These are phyloP conservation scores for Calonectria henricotiae DNA, from an alignment of 2,329 filamentous ascomycete genomes.

Conservation along the genomic window DNA sequence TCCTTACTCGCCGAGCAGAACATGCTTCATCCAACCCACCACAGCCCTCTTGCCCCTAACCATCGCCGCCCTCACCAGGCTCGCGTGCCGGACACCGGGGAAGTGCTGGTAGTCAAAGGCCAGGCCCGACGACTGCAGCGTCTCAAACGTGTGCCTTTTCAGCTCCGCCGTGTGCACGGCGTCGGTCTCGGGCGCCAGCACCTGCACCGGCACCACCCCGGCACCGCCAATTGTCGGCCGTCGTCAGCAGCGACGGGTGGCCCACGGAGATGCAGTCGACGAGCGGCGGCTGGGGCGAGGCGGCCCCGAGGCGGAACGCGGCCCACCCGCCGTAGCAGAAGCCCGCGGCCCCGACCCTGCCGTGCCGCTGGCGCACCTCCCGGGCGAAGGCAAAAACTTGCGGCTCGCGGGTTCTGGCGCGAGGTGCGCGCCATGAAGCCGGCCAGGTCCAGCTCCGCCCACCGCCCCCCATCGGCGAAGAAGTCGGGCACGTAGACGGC, in stretches of 20 bases:
- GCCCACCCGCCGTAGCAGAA: constrained; percentile 71
- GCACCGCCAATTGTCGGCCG: constrained; percentile 66
- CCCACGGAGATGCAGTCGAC: constrained; percentile 64
- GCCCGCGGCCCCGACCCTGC: constrained; percentile 63
- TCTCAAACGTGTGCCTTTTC: constrained; percentile 60
- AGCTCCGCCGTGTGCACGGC: constrained; percentile 61
- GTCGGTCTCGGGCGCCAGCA: constrained; percentile 68
- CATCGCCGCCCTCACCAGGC: constrained; percentile 60
- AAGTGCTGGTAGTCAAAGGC: constrained; percentile 66
- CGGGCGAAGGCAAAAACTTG: constrained; percentile 60
- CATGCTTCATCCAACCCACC: constrained; percentile 60
- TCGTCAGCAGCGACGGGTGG: constrained; percentile 63
- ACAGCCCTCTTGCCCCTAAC: constrained; percentile 62
- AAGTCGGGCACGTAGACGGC: constrained; percentile 63
- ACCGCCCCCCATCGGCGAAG: constrained; percentile 56
- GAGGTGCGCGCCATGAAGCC: constrained; percentile 59
- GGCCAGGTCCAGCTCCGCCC: constrained; percentile 58
- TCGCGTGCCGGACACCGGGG: constrained; percentile 64
- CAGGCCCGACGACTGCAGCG: constrained; percentile 56
- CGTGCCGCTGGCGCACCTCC: constrained; percentile 56
- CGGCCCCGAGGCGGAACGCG: constrained; percentile 62
- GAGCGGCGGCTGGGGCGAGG: constrained; percentile 55
- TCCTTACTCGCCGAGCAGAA: constrained; percentile 22
- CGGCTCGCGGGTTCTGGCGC: constrained; percentile 58
- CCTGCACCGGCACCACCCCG: constrained; percentile 66